Percentiles rank a stretch among this genome's conserved stretches.
Evolutionary conservation across 2,329 filamentous ascomycete species (phyloP).

Genomic region (Byssoonygena ceratinophila): DNA sequence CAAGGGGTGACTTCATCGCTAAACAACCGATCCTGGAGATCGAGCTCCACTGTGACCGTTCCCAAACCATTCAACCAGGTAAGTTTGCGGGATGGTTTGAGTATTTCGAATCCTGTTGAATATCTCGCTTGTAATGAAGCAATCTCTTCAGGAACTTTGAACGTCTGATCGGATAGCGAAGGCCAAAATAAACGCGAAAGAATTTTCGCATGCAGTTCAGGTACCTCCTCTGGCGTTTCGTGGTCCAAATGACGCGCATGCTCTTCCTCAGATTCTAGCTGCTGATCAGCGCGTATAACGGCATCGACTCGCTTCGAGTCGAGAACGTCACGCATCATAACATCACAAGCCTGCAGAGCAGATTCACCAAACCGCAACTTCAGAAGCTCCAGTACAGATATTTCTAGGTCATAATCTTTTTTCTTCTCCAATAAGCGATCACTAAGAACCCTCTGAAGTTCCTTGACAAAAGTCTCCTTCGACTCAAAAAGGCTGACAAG

Average conservation of each 20-base stretch:
- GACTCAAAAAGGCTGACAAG: constrained; percentile 79
- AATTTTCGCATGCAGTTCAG: constrained; percentile 65
- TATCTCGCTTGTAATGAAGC: constrained; percentile 57
- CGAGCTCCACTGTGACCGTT: constrained; percentile 66
- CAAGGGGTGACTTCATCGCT: constrained; percentile 64
- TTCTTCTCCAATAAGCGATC: constrained; percentile 62
- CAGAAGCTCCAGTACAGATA: constrained; percentile 72
- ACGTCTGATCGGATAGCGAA: constrained; percentile 50
- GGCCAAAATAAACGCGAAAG: constrained; percentile 93
- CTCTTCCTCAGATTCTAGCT: constrained; percentile 26
- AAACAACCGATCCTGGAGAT: constrained; percentile 69
- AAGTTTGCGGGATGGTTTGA: constrained; percentile 76
- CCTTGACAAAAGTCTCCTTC: constrained; percentile 85
- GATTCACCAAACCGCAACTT: constrained; percentile 81
- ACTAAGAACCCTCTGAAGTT: constrained; percentile 80
- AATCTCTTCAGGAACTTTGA: constrained; percentile 38
- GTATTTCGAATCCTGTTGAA: constrained; percentile 61
- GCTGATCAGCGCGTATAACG: constrained; percentile 48
- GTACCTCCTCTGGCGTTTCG: constrained; percentile 23
- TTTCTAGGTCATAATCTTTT: constrained; percentile 63
- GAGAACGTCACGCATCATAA: constrained; percentile 89
- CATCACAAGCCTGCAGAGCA: constrained; percentile 82
- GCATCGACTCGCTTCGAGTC: constrained; percentile 68
- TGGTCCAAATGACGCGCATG: constrained; percentile 18
- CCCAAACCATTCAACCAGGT: constrained; percentile 80